phyloP scores from a whole-genome alignment of 78 protist genomes.

The Polysphondylium violaceum region DNA sequence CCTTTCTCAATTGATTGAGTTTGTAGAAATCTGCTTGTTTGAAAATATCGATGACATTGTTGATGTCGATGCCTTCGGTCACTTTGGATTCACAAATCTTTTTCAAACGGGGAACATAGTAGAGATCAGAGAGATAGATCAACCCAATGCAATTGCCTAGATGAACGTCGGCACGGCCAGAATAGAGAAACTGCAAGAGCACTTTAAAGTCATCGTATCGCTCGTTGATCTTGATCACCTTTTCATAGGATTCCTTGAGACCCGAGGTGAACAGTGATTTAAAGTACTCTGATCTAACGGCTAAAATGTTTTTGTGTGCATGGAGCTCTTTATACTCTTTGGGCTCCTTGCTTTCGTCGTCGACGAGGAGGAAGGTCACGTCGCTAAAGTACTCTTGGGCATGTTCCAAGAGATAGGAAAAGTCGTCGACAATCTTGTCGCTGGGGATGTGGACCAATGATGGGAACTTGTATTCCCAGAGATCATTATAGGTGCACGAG shows the following conservation, averaged over 20 bases:
- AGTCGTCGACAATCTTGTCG: conserved; percentile 28
- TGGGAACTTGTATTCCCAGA: conserved; percentile 69
- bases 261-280: conserved; percentile 43
- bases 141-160: conserved; percentile 60
- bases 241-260: conserved; percentile 48
- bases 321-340: neutral
- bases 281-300: conserved; percentile 42
- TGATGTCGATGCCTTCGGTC: conserved; percentile 46
- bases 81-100: conserved; percentile 64
- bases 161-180: conserved; percentile 30
- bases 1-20: conserved; percentile 28
- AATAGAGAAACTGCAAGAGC: conserved; percentile 23
- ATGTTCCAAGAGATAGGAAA: conserved; percentile 24
- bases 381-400: conserved; percentile 64
- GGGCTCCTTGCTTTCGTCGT: too few relatives aligned
- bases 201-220: conserved; percentile 19
- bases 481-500: conserved; percentile 61
- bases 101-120: conserved; percentile 56
- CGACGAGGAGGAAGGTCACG: conserved; percentile 16
- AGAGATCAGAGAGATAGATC: conserved; percentile 46
- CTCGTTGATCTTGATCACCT: conserved; percentile 44
- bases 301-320: conserved; percentile 46
- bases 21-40: conserved; percentile 61
- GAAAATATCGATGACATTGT: conserved; percentile 46
- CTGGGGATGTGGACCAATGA: conserved; percentile 37